These are phyloP conservation scores for Stropharia rugosoannulata DNA, from an alignment of 768 basidiomycete genomes.

Conservation along the genomic window DNA sequence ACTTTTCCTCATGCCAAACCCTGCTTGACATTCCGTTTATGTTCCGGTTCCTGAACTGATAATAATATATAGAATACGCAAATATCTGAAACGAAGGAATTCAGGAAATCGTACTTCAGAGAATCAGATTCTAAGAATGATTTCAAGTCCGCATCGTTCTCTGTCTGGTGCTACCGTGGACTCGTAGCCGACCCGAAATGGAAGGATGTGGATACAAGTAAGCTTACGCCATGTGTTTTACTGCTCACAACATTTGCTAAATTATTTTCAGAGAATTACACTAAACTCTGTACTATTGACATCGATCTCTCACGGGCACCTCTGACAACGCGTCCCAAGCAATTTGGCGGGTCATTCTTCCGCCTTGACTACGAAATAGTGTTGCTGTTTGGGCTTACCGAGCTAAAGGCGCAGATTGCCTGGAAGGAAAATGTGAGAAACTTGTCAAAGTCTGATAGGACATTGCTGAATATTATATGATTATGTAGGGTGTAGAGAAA, in stretches of 20 bases:
- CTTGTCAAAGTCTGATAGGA: neutral
- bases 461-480: neutral
- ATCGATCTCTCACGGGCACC: conserved; percentile 21
- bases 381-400: conserved; percentile 51
- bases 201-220: conserved; percentile 24
- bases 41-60: neutral
- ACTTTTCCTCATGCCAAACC: no score
- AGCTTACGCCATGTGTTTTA: conserved; percentile 3
- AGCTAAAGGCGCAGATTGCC: conserved; percentile 48
- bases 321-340: conserved; percentile 11
- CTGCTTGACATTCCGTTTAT: neutral
- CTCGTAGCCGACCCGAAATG: conserved; percentile 17
- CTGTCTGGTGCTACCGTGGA: conserved; percentile 25
- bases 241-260: neutral
- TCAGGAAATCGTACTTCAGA: conserved; percentile 30
- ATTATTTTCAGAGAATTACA: conserved; percentile 23
- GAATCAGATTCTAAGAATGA: conserved; percentile 12
- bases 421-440: conserved; percentile 47
- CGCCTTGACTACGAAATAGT: conserved; percentile 40
- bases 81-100: conserved; percentile 44
- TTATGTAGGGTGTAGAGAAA: conserved; percentile 12
- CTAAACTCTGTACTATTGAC: conserved; percentile 25
- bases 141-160: conserved; percentile 13
- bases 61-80: conserved; percentile 35
- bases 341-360: conserved; percentile 17